Conservation (phyloP, 2,329 filamentous ascomycete genomes). For the Fusarium napiforme region DNA sequence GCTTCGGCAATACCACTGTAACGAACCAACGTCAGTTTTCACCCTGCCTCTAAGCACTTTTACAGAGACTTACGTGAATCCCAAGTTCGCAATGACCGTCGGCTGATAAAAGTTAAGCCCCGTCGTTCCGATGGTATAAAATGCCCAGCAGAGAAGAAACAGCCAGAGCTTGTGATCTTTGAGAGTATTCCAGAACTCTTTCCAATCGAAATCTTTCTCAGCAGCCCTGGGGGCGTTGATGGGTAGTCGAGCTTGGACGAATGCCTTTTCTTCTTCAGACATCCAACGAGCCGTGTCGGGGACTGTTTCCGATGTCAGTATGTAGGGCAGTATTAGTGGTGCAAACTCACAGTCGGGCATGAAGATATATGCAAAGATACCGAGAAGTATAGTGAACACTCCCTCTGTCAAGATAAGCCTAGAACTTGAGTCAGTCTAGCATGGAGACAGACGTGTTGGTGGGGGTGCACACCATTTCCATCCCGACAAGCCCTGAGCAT, state of each 20-base stretch:
- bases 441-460: fast-evolving
- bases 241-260: not conserved
- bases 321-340: too few species aligned
- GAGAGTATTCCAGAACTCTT: not conserved
- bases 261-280: not conserved
- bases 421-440: not conserved
- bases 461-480: not conserved
- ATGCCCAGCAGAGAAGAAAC: not conserved
- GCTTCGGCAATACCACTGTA: not conserved
- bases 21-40: not conserved
- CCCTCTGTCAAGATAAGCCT: not conserved
- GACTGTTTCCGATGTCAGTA: not conserved
- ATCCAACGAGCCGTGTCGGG: not conserved
- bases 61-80: not conserved
- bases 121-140: not conserved
- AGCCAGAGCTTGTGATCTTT: not conserved
- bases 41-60: fast-evolving
- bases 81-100: not conserved
- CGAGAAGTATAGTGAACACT: not conserved
- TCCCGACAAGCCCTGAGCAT: not conserved
- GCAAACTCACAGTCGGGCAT: too few species aligned
- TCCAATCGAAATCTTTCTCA: not conserved
- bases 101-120: not conserved
- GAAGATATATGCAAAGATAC: not conserved
- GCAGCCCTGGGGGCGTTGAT: not conserved